Percentiles rank a stretch among this genome's conserved stretches.
Conservation (phyloP, 306 rosid genomes). For the Glycine latifolia region DNA sequence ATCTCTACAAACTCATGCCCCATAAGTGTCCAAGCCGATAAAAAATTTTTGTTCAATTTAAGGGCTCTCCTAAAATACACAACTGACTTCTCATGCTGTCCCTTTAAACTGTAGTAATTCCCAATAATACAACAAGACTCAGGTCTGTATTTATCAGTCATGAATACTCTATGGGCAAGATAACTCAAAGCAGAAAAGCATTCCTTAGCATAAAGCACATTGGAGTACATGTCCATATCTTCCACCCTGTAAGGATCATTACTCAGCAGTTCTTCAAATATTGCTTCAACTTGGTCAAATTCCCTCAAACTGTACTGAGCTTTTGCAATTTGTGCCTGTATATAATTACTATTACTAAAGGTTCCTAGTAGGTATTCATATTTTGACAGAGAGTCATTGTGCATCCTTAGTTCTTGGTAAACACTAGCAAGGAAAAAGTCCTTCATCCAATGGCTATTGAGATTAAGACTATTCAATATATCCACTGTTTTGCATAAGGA, state of each 20-base stretch:
- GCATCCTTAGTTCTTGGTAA: constrained; percentile 92
- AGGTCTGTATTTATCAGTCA: constrained; percentile 96
- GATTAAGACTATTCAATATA: constrained; percentile 75
- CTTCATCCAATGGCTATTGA: constrained; percentile 96
- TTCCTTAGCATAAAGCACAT: constrained; percentile 94
- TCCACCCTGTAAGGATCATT: constrained; percentile 96
- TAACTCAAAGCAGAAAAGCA: constrained; percentile 86
- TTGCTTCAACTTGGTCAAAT: constrained; percentile 93
- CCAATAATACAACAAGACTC: constrained; percentile 98
- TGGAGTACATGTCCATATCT: constrained; percentile 99
- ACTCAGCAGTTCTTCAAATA: constrained; percentile 90
- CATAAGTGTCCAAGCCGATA: constrained; percentile 99
- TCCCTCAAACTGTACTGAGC: constrained; percentile 92
- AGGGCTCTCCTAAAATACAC: constrained; percentile 93
- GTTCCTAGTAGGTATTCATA: constrained; percentile 77
- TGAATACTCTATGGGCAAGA: constrained; percentile 94
- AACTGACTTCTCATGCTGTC: constrained; percentile 96
- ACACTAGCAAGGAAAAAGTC: constrained; percentile 92
- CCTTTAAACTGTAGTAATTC: constrained; percentile 95
- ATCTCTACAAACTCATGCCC: constrained; percentile 98
- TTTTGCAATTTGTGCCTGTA: constrained; percentile 95
- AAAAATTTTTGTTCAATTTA: constrained; percentile 89
- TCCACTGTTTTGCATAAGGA: constrained; percentile 80
- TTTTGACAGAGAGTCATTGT: constrained; percentile 69
- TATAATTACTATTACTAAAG: constrained; percentile 83